phyloP scores from a whole-genome alignment of 441 rosid genomes.

The Corymbia citriodora region DNA sequence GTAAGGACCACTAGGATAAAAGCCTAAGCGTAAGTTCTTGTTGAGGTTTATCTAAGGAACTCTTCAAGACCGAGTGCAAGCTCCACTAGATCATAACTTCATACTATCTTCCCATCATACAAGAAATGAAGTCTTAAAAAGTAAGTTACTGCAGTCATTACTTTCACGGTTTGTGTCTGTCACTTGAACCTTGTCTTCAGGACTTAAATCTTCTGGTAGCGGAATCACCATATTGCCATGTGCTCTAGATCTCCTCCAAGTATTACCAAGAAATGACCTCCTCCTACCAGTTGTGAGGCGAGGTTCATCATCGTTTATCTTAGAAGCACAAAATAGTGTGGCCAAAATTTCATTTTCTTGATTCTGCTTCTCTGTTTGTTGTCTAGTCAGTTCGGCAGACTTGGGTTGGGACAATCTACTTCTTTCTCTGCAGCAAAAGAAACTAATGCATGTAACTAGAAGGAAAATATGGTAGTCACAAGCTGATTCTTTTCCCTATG shows the following conservation, averaged over 20 bases:
- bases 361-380: not conserved
- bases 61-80: not conserved
- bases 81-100: not conserved
- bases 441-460: not conserved
- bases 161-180: slow-evolving; percentile 4
- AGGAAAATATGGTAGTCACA: not conserved
- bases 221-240: slow-evolving; percentile 19
- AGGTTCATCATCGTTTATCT: slow-evolving; percentile 20
- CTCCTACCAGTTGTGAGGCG: slow-evolving; percentile 1
- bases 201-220: slow-evolving; percentile 20
- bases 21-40: not conserved
- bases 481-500: not conserved
- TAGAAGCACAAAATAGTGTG: slow-evolving; percentile 29
- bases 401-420: not conserved
- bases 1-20: not conserved
- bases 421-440: not conserved
- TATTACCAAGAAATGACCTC: not conserved
- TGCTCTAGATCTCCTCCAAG: slow-evolving; percentile 17
- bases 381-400: not conserved
- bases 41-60: not conserved
- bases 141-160: slow-evolving; percentile 17
- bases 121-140: not conserved
- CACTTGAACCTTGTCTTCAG: slow-evolving; percentile 9
- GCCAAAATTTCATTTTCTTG: not conserved
- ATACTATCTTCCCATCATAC: not conserved